A percentile compares a stretch with the other conserved stretches of the same genome.
These are phyloP conservation scores for Hysterangium stoloniferum DNA, from an alignment of 768 basidiomycete species.

Conservation along the genomic window DNA sequence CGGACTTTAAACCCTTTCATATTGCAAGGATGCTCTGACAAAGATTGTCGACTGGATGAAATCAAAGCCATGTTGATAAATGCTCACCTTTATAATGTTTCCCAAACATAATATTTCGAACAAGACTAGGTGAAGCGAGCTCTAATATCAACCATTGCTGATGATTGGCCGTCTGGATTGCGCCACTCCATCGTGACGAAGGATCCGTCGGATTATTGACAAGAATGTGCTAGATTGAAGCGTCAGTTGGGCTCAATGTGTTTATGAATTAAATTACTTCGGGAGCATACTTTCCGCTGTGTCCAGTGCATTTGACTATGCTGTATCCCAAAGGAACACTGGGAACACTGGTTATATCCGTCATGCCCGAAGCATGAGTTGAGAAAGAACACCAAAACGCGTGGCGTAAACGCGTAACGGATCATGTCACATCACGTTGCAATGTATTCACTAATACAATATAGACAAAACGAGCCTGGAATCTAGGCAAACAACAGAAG, in stretches of 20 bases:
- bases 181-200: slow-evolving; percentile 70
- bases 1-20: slow-evolving; percentile 59
- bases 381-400: neutral
- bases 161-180: slow-evolving; percentile 43
- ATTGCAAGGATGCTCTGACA: slow-evolving; percentile 73
- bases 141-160: slow-evolving; percentile 69
- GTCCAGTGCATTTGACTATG: slow-evolving; percentile 7
- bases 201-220: slow-evolving; percentile 56
- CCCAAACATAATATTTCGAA: slow-evolving; percentile 69
- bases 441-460: neutral
- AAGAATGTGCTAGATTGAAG: slow-evolving; percentile 44
- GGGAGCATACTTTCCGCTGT: slow-evolving; percentile 6
- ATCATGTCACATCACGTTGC: neutral
- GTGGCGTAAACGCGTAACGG: neutral
- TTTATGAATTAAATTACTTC: neutral
- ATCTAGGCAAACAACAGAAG: too few species aligned
- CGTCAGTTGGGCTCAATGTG: slow-evolving; percentile 1
- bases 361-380: neutral
- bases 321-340: slow-evolving; percentile 1
- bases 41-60: slow-evolving; percentile 10
- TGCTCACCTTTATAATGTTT: slow-evolving; percentile 39
- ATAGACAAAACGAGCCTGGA: neutral
- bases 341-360: neutral
- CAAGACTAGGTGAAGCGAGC: slow-evolving; percentile 49
- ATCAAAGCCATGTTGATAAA: slow-evolving; percentile 1